Base-by-base conservation (phyloP, 208 protist species). In the Trypanosoma vivax region DNA sequence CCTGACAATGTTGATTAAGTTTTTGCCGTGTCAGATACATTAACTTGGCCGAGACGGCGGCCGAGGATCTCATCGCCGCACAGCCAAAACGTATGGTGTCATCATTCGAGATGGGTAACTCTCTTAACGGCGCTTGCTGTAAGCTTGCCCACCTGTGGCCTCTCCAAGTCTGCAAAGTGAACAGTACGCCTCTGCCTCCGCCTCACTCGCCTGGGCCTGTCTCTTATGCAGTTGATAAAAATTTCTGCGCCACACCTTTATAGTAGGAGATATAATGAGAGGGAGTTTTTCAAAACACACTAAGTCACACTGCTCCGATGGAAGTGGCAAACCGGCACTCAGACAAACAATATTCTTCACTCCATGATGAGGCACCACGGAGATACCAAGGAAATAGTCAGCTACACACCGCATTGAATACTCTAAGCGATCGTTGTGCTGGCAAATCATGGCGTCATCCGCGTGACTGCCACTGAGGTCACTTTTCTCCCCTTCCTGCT, bases 241-340 rank as follows among this genome's bases (percentile, higher is more conserved):
- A 11, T 45, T 49, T 2, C 75, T 57, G 11, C 83, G 72, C 50
- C 80, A 60, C 34, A 59, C 51, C 63, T 91, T 91, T 4, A 83
- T 42, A 4, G 56, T 50, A 9, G 48, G 60, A 19, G 76, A 63
- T 21, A 81, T 55, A 3, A 83, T 50, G 0, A 65, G 50, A 5
- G 83, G 83, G 14, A 87, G 48, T 3, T 33, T 48, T 9, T 72
- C 60, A 16, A 43, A 33, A 18, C n/a, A 43, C n/a, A 43, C 39
- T 9, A 18, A 11, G 5, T 19, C 39, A 11, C 10, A 9, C 10
- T 9, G 10, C 39, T 11, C 39, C 5, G 39, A 37, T 9, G 10
- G n/a, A 43, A 19, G 5, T 19, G n/a, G 9, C 39, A 21, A 11
- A 7, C 23, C 39, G n/a, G 39, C n/a, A 24, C n/a, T 19, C 6